Conservation (phyloP, 2,329 filamentous ascomycete genomes). For the Arthroderma sp. region DNA sequence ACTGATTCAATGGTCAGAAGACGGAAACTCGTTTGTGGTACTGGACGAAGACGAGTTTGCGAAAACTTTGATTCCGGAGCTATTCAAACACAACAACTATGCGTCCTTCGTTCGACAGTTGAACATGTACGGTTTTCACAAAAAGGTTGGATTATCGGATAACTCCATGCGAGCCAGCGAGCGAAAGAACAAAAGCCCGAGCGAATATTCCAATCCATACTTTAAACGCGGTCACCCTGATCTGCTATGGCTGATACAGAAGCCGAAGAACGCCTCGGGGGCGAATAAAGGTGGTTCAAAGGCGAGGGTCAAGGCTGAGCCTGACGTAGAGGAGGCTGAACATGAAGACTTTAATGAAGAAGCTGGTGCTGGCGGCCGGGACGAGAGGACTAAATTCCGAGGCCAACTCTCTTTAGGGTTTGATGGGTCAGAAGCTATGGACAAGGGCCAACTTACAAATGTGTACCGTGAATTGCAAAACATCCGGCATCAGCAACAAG, state of each 20-base stretch:
- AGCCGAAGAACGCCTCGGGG: constrained; percentile 61
- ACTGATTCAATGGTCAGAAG: constrained; percentile 91
- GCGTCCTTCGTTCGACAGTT: constrained; percentile 63
- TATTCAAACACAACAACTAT: constrained; percentile 71
- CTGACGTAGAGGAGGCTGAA: constrained; percentile 57
- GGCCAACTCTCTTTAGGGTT: constrained; percentile 30
- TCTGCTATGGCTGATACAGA: constrained; percentile 89
- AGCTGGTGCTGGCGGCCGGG: constrained; percentile 18
- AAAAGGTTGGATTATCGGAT: constrained; percentile 76
- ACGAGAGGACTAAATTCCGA: constrained; percentile 23
- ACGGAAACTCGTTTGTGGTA: constrained; percentile 92
- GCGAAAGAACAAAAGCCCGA: constrained; percentile 92
- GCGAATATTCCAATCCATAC: constrained; percentile 94
- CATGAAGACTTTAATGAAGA: constrained; percentile 44
- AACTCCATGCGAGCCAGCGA: constrained; percentile 97
- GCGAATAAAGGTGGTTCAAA: constrained; percentile 42
- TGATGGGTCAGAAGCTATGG: constrained; percentile 15
- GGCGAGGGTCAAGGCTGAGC: constrained; percentile 37
- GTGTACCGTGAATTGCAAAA: constrained; percentile 70
- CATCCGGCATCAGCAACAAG: constrained; percentile 71
- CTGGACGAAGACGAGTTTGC: constrained; percentile 87
- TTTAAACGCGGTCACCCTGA: constrained; percentile 89
- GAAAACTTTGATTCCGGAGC: constrained; percentile 57
- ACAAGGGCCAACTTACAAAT: constrained; percentile 48
- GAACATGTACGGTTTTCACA: constrained; percentile 53